Evolutionary conservation across 306 rosid genomes (phyloP), one percentile per base, ranked within the genome.

Genomic region (Gillenia trifoliata): DNA sequence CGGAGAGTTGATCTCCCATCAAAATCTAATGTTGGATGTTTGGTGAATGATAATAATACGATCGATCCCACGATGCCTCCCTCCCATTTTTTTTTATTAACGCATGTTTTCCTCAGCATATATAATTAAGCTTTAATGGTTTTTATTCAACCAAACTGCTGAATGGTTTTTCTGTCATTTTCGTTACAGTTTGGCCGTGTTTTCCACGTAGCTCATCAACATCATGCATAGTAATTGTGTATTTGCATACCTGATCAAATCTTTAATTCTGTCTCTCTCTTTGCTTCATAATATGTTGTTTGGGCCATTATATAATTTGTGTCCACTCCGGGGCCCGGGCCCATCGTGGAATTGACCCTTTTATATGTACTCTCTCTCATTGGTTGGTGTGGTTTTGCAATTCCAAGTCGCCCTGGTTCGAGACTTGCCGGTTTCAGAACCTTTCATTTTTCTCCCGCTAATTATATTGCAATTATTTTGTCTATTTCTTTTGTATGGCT

Each of bases 21-120:
- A 83, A 88, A 80, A 87, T 92, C 91, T 77, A 64, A 75, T 84
- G 76, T 88, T 86, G 78, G 72, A 77, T 67, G 95, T 92, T 92
- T 82, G 96, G 91, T 90, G 88, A 73, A 83, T 86, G 61, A 80
- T 50, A 57, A 57, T 57, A 57, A 57, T 38, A 38, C 9, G 64
- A 59, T 5, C 57, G 38, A 19, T 63, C 73, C 60, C 59, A 74
- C 73, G 34, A 55, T 78, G 74, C 15, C 72, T 67, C 29, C 31
- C 72, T 68, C 47, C 71, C 75, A 23, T 57, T 34, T 45, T 36
- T 61, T 6, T 16, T 59, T 22, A n/a, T 1, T 1, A 29, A 29
- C 8, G 65, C 72, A 60, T 29, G 26, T 64, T 40, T 49, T 54
- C 26, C 29, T 68, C 66, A 13, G 57, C 50, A 70, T 71, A 61